A percentile compares a stretch with the other conserved stretches of the same genome.
These are phyloP conservation scores for Mucor racemosus DNA, from an alignment of 371 early-diverging fungal species.

Conservation along the genomic window DNA sequence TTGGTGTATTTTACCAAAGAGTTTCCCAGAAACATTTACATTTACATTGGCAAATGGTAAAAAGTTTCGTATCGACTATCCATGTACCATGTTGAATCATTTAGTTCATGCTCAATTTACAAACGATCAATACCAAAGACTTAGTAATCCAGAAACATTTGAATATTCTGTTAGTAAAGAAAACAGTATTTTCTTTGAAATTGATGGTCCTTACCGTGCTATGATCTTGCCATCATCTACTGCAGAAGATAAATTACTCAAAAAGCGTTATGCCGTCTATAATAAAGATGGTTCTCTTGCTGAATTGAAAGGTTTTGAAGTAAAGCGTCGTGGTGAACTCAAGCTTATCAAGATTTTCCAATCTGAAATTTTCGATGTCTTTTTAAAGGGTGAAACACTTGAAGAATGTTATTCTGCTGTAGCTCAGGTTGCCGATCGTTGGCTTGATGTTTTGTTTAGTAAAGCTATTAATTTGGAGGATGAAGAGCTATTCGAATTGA, in stretches of 20 bases:
- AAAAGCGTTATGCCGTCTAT: constrained; percentile 99
- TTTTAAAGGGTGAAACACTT: constrained; percentile 87
- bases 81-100: constrained; percentile 98
- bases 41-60: constrained; percentile 85
- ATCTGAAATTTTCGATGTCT: constrained; percentile 91
- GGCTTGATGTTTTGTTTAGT: constrained; percentile 95
- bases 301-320: constrained; percentile 99
- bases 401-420: constrained; percentile 94
- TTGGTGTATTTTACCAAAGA: constrained; percentile 97
- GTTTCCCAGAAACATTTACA: constrained; percentile 92
- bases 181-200: constrained; percentile 99
- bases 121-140: constrained; percentile 96
- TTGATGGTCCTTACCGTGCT: constrained; percentile 99
- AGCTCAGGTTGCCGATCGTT: constrained; percentile 90
- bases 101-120: constrained; percentile 97
- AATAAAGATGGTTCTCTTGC: constrained; percentile 95
- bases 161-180: constrained; percentile 82
- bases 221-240: constrained; percentile 99
- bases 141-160: constrained; percentile 58
- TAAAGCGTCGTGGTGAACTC: constrained; percentile 99
- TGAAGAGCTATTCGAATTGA: constrained; percentile 94
- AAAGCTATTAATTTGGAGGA: constrained; percentile 87
- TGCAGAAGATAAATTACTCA: constrained; percentile 96
- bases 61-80: constrained; percentile 87
- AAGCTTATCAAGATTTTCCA: constrained; percentile 99